Evolutionary conservation across 495 filamentous ascomycete species (phyloP).

Genomic region (Margaritispora aquatica): DNA sequence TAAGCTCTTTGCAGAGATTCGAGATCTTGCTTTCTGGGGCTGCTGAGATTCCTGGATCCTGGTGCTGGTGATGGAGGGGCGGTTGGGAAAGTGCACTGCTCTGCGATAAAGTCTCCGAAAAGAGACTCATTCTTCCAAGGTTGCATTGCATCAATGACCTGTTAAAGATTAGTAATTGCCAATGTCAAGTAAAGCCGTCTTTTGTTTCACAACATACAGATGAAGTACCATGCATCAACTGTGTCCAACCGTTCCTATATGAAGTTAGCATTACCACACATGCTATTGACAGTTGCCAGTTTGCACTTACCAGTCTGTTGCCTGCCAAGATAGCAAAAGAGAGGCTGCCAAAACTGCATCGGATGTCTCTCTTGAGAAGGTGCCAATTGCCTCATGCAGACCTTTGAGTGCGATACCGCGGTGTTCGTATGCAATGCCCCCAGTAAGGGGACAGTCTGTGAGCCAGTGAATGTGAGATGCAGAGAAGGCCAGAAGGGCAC

Average conservation of each 20-base stretch:
- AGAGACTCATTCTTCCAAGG: conserved; percentile 86
- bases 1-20: conserved; percentile 58
- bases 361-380: conserved; percentile 79
- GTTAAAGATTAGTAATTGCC: conserved; percentile 28
- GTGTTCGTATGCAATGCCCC: conserved; percentile 81
- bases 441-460: conserved; percentile 73
- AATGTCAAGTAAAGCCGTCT: neutral
- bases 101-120: conserved; percentile 77
- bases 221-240: conserved; percentile 84
- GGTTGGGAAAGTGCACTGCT: conserved; percentile 60
- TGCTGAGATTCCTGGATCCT: conserved; percentile 46
- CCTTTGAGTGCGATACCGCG: conserved; percentile 79
- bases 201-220: conserved; percentile 49
- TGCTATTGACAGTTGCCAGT: neutral
- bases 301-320: conserved; percentile 80
- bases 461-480: conserved; percentile 87
- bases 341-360: conserved; percentile 92
- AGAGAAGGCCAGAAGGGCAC: conserved; percentile 82
- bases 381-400: conserved; percentile 76
- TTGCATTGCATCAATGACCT: conserved; percentile 88
- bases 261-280: conserved; percentile 32
- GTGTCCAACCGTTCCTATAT: conserved; percentile 81
- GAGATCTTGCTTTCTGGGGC: conserved; percentile 60
- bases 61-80: conserved; percentile 54
- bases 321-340: conserved; percentile 91